These are phyloP conservation scores for Aeminium ludgeri DNA, from an alignment of 495 filamentous ascomycete genomes.

Conservation along the genomic window DNA sequence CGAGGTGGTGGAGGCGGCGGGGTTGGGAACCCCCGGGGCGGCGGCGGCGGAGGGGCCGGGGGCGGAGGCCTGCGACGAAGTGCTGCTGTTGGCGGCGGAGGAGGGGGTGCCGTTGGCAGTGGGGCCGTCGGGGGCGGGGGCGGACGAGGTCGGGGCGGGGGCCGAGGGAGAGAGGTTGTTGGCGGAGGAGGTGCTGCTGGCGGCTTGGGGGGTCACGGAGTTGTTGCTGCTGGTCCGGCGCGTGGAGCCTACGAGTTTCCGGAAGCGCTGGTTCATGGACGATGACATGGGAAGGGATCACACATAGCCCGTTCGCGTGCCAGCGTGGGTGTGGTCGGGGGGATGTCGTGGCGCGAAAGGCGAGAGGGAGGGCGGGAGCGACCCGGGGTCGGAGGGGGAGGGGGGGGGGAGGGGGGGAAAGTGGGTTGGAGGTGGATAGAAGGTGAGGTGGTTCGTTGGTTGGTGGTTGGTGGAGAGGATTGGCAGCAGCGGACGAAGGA, in stretches of 20 bases:
- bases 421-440: background rate
- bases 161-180: conserved; percentile 10
- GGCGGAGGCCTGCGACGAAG: conserved; percentile 9
- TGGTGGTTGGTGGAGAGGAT: too few species aligned
- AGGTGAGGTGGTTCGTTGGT: too few species aligned
- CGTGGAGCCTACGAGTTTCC: conserved; percentile 23
- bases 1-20: conserved; percentile 15
- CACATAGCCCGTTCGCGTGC: too few species aligned
- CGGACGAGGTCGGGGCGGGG: conserved; percentile 4
- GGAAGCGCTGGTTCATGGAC: conserved; percentile 23
- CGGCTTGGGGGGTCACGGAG: conserved; percentile 17
- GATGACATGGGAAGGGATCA: conserved; percentile 21
- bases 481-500: too few species aligned
- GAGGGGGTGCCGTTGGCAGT: conserved; percentile 4
- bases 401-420: background rate
- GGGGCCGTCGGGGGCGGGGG: conserved; percentile 15
- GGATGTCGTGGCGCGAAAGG: background rate
- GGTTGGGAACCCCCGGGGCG: conserved; percentile 1
- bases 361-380: background rate
- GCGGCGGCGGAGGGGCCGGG: conserved; percentile 7
- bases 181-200: conserved; percentile 13
- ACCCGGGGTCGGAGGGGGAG: background rate
- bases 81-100: background rate
- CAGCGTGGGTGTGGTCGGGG: background rate
- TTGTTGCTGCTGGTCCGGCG: conserved; percentile 22